Percentiles rank a stretch among this genome's conserved stretches.
Evolutionary conservation across 495 filamentous ascomycete genomes (phyloP).

Genomic region (Aspergillus funiculosus): DNA sequence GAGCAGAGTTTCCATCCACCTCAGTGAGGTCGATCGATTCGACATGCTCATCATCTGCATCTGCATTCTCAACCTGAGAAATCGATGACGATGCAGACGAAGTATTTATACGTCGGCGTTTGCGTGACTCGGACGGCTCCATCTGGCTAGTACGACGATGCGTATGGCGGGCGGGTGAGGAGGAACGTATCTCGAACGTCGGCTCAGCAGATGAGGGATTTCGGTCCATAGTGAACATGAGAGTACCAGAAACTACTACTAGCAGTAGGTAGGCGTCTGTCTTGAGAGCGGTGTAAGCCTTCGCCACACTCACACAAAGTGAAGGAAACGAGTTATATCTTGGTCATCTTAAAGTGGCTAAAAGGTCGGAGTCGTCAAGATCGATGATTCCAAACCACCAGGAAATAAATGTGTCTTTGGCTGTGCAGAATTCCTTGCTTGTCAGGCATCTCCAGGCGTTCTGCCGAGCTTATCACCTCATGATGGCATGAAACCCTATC

Average conservation of each 20-base stretch:
- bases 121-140: slow-evolving; percentile 12
- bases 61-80: slow-evolving; percentile 3
- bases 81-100: not conserved
- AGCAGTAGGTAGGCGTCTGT: too few relatives aligned
- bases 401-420: too few relatives aligned
- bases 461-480: slow-evolving; percentile 16
- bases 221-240: slow-evolving; percentile 6
- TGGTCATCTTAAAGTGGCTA: too few relatives aligned
- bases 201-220: not conserved
- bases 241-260: too few relatives aligned
- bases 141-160: slow-evolving; percentile 3
- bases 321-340: too few relatives aligned
- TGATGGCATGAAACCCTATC: slow-evolving; percentile 19
- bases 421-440: too few relatives aligned
- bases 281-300: too few relatives aligned
- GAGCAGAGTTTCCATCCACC: slow-evolving; percentile 41
- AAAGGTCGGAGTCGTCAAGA: too few relatives aligned
- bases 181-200: not conserved
- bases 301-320: too few relatives aligned
- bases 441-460: slow-evolving; percentile 1
- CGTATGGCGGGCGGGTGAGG: not conserved
- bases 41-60: slow-evolving; percentile 1
- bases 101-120: slow-evolving; percentile 28
- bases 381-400: too few relatives aligned
- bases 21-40: slow-evolving; percentile 59